Evolutionary conservation across 2,329 filamentous ascomycete genomes (phyloP).

Genomic region (Trichoderma pleuroti): DNA sequence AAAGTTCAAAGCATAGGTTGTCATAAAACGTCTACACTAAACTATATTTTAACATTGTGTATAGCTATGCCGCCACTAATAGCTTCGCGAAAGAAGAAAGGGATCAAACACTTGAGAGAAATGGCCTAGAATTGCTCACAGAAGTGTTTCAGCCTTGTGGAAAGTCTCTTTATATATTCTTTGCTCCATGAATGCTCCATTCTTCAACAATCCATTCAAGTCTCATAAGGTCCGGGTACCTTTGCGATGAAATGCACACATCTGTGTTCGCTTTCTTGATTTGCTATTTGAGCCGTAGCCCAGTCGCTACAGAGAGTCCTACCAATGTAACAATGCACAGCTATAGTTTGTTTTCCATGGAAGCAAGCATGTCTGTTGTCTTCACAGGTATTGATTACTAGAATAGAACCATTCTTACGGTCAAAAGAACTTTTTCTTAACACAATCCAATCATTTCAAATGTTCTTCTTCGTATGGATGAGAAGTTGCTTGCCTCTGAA

Average conservation of each 20-base stretch:
- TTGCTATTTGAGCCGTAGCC: too few species aligned
- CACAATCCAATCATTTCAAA: neutral
- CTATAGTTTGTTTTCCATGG: too few species aligned
- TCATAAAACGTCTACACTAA: neutral
- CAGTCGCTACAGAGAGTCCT: too few species aligned
- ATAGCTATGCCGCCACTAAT: neutral
- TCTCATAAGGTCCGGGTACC: neutral
- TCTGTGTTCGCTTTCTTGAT: too few species aligned
- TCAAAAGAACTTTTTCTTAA: too few species aligned
- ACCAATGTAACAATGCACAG: too few species aligned
- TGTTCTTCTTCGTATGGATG: neutral
- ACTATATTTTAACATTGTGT: neutral
- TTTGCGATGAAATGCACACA: too few species aligned
- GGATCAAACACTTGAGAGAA: neutral
- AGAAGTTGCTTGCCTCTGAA: neutral
- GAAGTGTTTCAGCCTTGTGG: neutral
- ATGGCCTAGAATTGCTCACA: neutral
- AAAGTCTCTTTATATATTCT: neutral
- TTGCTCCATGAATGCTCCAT: neutral
- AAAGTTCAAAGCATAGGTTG: neutral
- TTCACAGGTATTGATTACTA: too few species aligned
- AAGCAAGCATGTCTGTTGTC: too few species aligned
- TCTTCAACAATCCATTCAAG: neutral
- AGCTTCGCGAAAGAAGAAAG: neutral
- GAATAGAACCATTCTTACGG: too few species aligned